Evolutionary conservation across 345 rosid species (phyloP).

Genomic region (Citrus australasica): DNA sequence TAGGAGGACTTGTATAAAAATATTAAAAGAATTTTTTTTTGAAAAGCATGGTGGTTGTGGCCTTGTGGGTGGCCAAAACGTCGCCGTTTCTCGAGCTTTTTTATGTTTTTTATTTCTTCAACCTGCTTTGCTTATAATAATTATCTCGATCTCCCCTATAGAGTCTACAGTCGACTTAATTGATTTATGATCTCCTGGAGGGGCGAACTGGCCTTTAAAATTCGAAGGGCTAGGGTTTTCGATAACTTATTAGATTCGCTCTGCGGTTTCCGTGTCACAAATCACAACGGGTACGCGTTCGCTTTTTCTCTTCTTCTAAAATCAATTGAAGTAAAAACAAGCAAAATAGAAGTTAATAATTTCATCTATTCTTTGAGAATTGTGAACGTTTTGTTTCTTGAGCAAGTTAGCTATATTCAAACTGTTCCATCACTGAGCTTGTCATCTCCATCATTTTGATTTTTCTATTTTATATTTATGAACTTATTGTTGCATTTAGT

Average conservation of each 20-base stretch:
- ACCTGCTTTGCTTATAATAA: too few relatives aligned
- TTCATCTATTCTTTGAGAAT: background rate
- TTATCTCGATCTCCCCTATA: background rate
- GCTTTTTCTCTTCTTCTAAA: background rate
- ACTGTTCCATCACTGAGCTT: background rate
- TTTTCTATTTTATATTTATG: background rate
- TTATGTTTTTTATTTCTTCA: too few relatives aligned
- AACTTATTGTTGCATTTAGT: background rate
- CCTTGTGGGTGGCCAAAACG: too few relatives aligned
- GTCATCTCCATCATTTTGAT: background rate
- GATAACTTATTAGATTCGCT: background rate
- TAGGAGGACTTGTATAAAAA: too few relatives aligned
- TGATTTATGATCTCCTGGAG: too few relatives aligned
- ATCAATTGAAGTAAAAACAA: background rate
- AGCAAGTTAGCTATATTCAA: background rate
- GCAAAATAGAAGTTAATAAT: background rate
- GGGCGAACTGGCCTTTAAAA: background rate
- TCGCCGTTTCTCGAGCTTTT: too few relatives aligned
- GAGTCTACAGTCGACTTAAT: too few relatives aligned
- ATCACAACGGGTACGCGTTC: background rate
- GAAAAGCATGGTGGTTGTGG: too few relatives aligned
- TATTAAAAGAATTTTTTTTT: too few relatives aligned
- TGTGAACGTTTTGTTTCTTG: background rate
- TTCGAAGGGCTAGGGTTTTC: background rate
- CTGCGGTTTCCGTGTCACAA: background rate